Base-by-base conservation (phyloP, 768 basidiomycete species). In the Kwoniella sp. region DNA sequence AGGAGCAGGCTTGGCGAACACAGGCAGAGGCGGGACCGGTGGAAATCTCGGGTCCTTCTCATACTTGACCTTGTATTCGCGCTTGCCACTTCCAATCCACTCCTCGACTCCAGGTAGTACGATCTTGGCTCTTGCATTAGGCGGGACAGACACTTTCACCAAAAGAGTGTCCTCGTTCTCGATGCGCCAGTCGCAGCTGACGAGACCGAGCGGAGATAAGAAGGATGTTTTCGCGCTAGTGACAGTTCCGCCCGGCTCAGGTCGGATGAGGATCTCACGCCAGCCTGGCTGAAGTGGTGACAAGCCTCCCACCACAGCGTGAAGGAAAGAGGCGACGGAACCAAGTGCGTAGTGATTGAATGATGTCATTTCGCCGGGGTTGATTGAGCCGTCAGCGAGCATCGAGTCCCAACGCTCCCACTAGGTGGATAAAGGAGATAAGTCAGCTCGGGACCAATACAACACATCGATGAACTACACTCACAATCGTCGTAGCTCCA, bases 281-380 rank as follows among this genome's bases (percentile, higher is more conserved):
- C 69, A 76, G 17, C 74, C 71, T 12, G 68, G 57, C 12, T 50
- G 22, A 17, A 65, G 44, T 0, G 66, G 68, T 1, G 64, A 15
- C 22, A 76, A 44, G 37, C 74, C 74, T 2, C 74, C 74, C 25
- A 73, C 53, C 0, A 49, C 50, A 21, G 15, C 24, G 56, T 76
- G 71, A 40, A 76, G 25, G 49, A 73, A 76, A 22, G 40, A 37
- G 0, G 72, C 70, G 22, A 73, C 72, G 12, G 68, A 44, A 0
- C 74, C 74, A 1, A 76, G 57, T n/a, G 74, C 70, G 54, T 76
- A 76, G 37, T 76, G 74, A 53, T 76, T 76, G 67, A 76, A 76
- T 10, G 55, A 60, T 6, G 74, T 76, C 74, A 76, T 76, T 46
- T 76, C 65, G 9, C 74, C 74, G 6, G 72, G 70, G 55, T 76